phyloP scores from a whole-genome alignment of 768 basidiomycete species.

The Tylopilus balloui region DNA sequence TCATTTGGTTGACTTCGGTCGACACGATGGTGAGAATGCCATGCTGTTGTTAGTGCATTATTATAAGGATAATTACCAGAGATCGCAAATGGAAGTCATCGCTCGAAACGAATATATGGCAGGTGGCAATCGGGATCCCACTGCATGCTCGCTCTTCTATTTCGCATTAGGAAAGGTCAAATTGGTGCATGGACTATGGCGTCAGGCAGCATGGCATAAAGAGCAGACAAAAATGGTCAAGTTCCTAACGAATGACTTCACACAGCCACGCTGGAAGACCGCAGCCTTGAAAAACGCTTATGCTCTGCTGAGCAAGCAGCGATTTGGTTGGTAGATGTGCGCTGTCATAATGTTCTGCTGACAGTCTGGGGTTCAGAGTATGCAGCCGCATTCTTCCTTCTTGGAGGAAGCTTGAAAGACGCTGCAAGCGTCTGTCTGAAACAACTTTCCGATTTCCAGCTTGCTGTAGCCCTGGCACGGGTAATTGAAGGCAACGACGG shows the following conservation, averaged over 20 bases:
- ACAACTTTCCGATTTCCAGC: constrained; percentile 85
- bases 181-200: constrained; percentile 92
- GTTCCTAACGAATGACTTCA: constrained; percentile 89
- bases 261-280: constrained; percentile 77
- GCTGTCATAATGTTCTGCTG: neutral
- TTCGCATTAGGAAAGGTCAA: constrained; percentile 92
- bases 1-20: constrained; percentile 79
- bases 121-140: constrained; percentile 84
- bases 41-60: neutral
- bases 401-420: constrained; percentile 84
- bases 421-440: constrained; percentile 87
- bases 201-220: constrained; percentile 89
- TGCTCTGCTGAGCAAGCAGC: constrained; percentile 82
- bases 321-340: constrained; percentile 64
- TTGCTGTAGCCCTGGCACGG: constrained; percentile 84
- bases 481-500: constrained; percentile 82
- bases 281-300: constrained; percentile 97
- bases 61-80: constrained; percentile 41
- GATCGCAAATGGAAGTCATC: constrained; percentile 76
- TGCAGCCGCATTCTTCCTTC: constrained; percentile 96
- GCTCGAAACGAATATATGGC: constrained; percentile 92
- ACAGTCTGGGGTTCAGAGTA: constrained; percentile 58
- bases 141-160: constrained; percentile 84
- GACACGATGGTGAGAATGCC: constrained; percentile 65
- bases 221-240: constrained; percentile 88